A percentile compares a stretch with the other conserved stretches of the same genome.
These are phyloP conservation scores for Pseudogymnoascus sp. DNA, from an alignment of 2,329 filamentous ascomycete species.

Conservation along the genomic window DNA sequence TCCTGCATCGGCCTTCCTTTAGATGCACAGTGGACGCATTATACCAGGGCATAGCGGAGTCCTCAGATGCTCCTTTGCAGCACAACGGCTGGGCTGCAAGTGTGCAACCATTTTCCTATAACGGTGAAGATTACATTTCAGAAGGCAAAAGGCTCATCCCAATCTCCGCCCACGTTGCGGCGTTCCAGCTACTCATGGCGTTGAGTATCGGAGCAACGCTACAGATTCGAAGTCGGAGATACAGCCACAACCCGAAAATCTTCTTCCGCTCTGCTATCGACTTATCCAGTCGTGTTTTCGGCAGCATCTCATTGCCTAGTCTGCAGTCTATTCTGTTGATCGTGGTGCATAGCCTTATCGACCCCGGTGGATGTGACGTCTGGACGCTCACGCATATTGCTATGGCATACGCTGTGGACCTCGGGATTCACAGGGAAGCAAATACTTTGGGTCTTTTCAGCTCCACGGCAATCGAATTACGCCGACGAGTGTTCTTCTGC, in stretches of 20 bases:
- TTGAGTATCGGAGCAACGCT: constrained; percentile 30
- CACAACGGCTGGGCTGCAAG: constrained; percentile 22
- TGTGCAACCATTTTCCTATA: constrained; percentile 22
- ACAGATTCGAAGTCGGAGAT: constrained; percentile 27
- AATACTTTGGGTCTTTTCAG: constrained; percentile 11
- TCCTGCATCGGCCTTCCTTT: constrained; percentile 24
- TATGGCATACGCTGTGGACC: constrained; percentile 31
- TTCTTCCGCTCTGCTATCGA: constrained; percentile 29
- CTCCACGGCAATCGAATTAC: constrained; percentile 14
- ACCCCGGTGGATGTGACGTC: constrained; percentile 28
- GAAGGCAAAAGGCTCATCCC: neutral
- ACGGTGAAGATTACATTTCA: constrained; percentile 17
- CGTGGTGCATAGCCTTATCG: constrained; percentile 27
- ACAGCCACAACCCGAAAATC: constrained; percentile 28
- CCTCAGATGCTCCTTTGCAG: constrained; percentile 15
- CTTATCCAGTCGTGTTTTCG: constrained; percentile 28
- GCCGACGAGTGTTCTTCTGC: constrained; percentile 26
- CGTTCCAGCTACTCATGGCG: constrained; percentile 30
- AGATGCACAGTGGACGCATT: constrained; percentile 23
- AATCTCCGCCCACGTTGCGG: constrained; percentile 11
- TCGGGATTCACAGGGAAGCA: constrained; percentile 31
- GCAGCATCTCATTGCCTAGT: constrained; percentile 26
- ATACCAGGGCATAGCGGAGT: constrained; percentile 18
- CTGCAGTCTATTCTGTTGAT: constrained; percentile 29
- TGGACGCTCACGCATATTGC: constrained; percentile 31